Conservation (phyloP, 2,329 filamentous ascomycete species). For the Trichothecium sympodiale region DNA sequence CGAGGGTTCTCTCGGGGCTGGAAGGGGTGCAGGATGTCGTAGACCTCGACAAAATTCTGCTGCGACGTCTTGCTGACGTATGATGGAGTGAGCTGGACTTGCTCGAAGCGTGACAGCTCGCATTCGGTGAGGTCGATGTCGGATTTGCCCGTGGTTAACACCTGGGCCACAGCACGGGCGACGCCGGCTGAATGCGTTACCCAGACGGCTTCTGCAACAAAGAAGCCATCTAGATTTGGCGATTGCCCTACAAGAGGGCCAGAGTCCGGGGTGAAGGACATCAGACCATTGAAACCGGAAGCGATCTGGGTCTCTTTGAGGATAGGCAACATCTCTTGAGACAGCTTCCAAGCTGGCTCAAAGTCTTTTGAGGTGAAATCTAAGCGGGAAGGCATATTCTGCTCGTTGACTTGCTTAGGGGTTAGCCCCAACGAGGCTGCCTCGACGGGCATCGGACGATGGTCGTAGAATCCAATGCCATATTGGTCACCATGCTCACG, state of each 20-base stretch:
- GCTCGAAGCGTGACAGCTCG: slow-evolving; percentile 49
- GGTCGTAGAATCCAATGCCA: slow-evolving; percentile 55
- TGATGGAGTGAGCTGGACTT: slow-evolving; percentile 42
- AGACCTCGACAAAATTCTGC: slow-evolving; percentile 53
- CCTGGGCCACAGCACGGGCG: slow-evolving; percentile 46
- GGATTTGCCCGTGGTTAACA: slow-evolving; percentile 44
- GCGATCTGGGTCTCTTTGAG: slow-evolving; percentile 38
- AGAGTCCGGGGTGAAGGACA: slow-evolving; percentile 56
- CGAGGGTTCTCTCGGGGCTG: slow-evolving; percentile 46
- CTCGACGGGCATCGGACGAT: slow-evolving; percentile 48
- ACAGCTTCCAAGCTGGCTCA: slow-evolving; percentile 46
- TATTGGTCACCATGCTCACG: slow-evolving; percentile 52
- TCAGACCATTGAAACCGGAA: slow-evolving; percentile 54
- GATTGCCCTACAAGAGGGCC: slow-evolving; percentile 47
- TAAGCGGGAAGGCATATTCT: slow-evolving; percentile 53
- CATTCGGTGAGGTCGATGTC: slow-evolving; percentile 46
- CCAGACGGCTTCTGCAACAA: slow-evolving; percentile 55
- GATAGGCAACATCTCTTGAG: slow-evolving; percentile 40
- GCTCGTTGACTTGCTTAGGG: slow-evolving; percentile 39
- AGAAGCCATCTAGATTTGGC: slow-evolving; percentile 49
- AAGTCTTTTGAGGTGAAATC: slow-evolving; percentile 51
- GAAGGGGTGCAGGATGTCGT: slow-evolving; percentile 52
- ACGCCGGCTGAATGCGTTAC: slow-evolving; percentile 55
- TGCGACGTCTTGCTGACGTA: slow-evolving; percentile 49
- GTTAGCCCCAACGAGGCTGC: slow-evolving; percentile 43